Evolutionary conservation across 2,329 filamentous ascomycete genomes (phyloP), one percentile per base, ranked within the genome.

Genomic region (Talaromyces piceae): DNA sequence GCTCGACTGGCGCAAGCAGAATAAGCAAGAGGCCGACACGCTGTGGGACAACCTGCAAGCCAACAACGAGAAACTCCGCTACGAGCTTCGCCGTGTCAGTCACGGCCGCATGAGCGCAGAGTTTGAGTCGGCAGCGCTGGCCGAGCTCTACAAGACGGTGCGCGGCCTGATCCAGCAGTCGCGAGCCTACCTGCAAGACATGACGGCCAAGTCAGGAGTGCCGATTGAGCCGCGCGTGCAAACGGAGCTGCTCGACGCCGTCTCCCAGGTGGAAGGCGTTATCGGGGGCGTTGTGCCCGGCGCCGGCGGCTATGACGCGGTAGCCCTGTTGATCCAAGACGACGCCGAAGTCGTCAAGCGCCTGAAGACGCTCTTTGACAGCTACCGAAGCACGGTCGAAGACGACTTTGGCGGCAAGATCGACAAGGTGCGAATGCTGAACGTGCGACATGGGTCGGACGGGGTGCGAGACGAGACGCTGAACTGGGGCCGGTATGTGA

Each of bases 221-320:
- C 90, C 91, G 3, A 91, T 98, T 58, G 93, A 98, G 74, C 93
- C 93, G 0, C 76, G 76, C 39, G 83, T 86, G 58, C 93, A 98
- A 76, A 95, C 89, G 1, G 80, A 81, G 62, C 74, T 98, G 54
- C 73, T 98, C 30, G 87, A 98, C 69, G 87, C 83, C 8, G 77
- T 91, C 52, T 79, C 76, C 3, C 67, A 71, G 3, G 72, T 96
- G 1, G 78, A 86, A 0, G 93, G 91, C 5, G 90, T 97, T 3
- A 81, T 91, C 57, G 91, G 90, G 0, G 93, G 91, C 0, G 89
- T 97, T 0, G 93, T 96, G 0, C 93, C 93, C 0, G 93, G 93
- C 0, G 93, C 93, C 0, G 93, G 93, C 8, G 93, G 93, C 0
- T 96, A 87, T 63, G 93, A 98, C 73, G 93, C 93, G 1, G 78